Base-by-base conservation (phyloP, 257 asterid species). In the Gardenia jasminoides region DNA sequence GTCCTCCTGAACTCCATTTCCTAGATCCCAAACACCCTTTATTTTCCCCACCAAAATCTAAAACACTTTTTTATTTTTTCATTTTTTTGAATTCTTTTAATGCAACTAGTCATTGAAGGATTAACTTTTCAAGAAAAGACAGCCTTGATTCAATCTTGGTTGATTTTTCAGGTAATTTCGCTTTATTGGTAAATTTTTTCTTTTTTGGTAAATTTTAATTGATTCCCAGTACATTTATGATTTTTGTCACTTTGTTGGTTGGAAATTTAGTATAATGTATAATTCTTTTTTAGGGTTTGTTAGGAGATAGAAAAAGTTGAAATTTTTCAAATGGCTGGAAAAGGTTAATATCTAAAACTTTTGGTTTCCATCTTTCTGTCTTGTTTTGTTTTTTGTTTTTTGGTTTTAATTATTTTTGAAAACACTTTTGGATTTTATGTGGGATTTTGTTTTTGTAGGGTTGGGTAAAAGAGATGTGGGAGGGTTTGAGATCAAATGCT, bases 11-110 rank as follows among this genome's bases (percentile, higher is more conserved):
- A 52, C 65, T 36, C 44, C 62, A 64, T 41, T 61, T 61, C 70
- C 73, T 67, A 72, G 28, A 76, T 56, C 76, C 67, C 77, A 72
- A 77, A 77, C 80, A 72, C 78, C 88, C 85, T 28, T 66, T 75
- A 66, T 58, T 80, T 56, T 61, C n/a, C 19, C 36, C 65, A 19
- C 61, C 10, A 43, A 17, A 2, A 30, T 20, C 71, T 65, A 36
- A 70, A 76, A 77, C 33, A 72, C 20, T 30, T 31, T 36, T 50
- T 69, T 8, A 16, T 41, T 24, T 3, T 36, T 43, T 59, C 59
- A 50, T 26, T 36, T 36, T n/a, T n/a, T n/a, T n/a, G 1, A 39
- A 20, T 28, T 7, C 19, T 59, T 19, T 22, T 15, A 54, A 33
- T 79, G 71, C 52, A 48, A 30, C 50, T 56, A 36, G 54, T 39